Evolutionary conservation across 2,329 filamentous ascomycete species (phyloP), one percentile per base, ranked within the genome.

Genomic region (Xylaria sp.): DNA sequence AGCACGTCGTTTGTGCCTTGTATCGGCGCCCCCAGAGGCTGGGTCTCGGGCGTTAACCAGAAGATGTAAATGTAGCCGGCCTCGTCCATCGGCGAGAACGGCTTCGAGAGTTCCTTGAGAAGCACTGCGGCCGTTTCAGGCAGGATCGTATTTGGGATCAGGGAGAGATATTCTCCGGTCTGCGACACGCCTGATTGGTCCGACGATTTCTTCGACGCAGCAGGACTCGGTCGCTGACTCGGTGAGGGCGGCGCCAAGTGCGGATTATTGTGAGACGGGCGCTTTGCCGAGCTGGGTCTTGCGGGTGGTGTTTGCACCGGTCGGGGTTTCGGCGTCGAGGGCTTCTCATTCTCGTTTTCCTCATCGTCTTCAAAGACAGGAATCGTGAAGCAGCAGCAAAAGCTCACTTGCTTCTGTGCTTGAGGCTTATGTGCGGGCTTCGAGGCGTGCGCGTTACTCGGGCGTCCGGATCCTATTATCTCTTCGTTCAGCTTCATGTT

Each of bases 21-120:
- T 42, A 79, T 78, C 0, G 86, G 79, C 0, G 84, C 79, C 0
- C 80, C 76, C 0, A 82, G 73, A 0, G 79, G 72, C 6, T 83
- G 76, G 1, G 80, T 81, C 42, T 83, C 79, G 37, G 91, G 86
- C 0, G 91, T 97, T 19, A 97, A 81, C 92, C 93, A 97, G 80
- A 97, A 99, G 74, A 99, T 96, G 80, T 99, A 99, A 66, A 99
- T 97, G 76, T 94, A 99, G 44, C 94, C 94, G 10, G 88, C 79
- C 67, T 95, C 90, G 65, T 94, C 90, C 57, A 81, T 78, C 19
- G 84, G 78, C 0, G 91, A 92, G 51, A 92, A 83, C 1, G 91
- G 78, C 83, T 94, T 71, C 75, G 80, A 84, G 8, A 97, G 80
- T 73, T 97, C 92, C 2, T 87, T 79, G 61, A 93, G 81, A 2